Base-by-base conservation (phyloP, 148 eudicot species). In the Rhododendron griersonianum region DNA sequence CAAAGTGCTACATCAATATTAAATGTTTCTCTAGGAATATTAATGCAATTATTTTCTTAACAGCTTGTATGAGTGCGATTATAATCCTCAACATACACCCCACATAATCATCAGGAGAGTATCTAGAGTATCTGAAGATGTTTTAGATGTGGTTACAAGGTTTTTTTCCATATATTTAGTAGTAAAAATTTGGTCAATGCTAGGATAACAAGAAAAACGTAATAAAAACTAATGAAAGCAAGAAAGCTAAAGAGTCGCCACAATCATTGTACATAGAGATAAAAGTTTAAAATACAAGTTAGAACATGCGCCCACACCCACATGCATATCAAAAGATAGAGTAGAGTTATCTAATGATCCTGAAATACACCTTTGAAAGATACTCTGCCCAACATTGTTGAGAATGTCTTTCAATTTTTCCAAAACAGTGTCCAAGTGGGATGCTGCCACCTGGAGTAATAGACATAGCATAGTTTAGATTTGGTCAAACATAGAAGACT, bases 341-440 rank as follows among this genome's bases (percentile, higher is more conserved):
- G 35, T 18, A 44, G 2, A 80, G 48, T 57, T 67, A 33, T 51
- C 69, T 13, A 85, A 65, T 85, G 47, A 30, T 23, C n/a, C 67
- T 75, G 83, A 79, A 81, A 84, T 30, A 85, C 81, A 97, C 99
- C 98, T 97, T 78, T 93, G 93, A 73, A 97, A 86, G 51, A 97
- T 69, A 89, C 93, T 95, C 90, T 97, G 95, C 74, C 96, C 98
- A 73, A 93, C 96, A 87, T 91, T 93, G 87, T 94, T 98, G 41
- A 95, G 95, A 89, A 95, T 97, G 74, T 91, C 93, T 90, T 93
- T 97, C 39, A 97, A 90, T 90, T 97, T 97, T 78, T 94, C 99
- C 93, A 97, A 88, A 85, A 97, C 96, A 50, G 96, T 95, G 90
- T 97, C 99, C 95, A 97, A 90, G 89, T 97, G 99, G 41, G 99